Evolutionary conservation across 371 early-diverging fungal species (phyloP).

Genomic region (Basidiobolus meristosporus): DNA sequence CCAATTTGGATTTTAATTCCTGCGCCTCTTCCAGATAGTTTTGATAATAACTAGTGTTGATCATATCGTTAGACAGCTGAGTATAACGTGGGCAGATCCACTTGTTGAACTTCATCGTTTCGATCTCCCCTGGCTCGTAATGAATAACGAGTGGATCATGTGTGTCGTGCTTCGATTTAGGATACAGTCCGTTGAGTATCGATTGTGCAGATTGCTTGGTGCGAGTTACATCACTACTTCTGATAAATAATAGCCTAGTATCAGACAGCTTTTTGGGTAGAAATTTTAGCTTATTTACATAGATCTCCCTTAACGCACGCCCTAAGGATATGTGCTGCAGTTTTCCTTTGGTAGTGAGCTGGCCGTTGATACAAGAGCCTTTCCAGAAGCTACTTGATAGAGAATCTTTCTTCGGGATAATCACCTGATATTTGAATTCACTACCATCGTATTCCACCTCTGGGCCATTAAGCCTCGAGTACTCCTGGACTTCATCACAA

Average conservation of each 20-base stretch:
- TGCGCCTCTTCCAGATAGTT: constrained; percentile 8
- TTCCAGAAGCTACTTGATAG: background rate
- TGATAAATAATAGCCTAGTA: constrained; percentile 3
- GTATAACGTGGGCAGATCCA: constrained; percentile 16
- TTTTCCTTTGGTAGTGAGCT: constrained; percentile 25
- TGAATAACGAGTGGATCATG: constrained; percentile 15
- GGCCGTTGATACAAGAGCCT: constrained; percentile 16
- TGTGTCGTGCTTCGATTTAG: background rate
- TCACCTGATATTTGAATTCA: background rate
- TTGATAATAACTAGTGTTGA: constrained; percentile 7
- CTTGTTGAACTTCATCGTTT: constrained; percentile 20
- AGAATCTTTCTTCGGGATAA: background rate
- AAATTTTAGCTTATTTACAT: constrained; percentile 21
- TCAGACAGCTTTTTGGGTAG: constrained; percentile 6
- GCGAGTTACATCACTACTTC: constrained; percentile 17
- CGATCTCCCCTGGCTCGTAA: constrained; percentile 19
- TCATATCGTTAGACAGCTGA: constrained; percentile 4
- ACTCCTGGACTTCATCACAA: background rate
- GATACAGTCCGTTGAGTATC: constrained; percentile 19
- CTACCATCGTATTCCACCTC: background rate
- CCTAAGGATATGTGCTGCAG: constrained; percentile 22
- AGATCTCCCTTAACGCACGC: constrained; percentile 17
- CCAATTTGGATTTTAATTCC: constrained; percentile 7
- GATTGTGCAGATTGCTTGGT: constrained; percentile 27
- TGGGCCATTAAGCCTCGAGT: background rate